phyloP scores from a whole-genome alignment of 768 basidiomycete genomes.

The Goffeauzyma gilvescens region DNA sequence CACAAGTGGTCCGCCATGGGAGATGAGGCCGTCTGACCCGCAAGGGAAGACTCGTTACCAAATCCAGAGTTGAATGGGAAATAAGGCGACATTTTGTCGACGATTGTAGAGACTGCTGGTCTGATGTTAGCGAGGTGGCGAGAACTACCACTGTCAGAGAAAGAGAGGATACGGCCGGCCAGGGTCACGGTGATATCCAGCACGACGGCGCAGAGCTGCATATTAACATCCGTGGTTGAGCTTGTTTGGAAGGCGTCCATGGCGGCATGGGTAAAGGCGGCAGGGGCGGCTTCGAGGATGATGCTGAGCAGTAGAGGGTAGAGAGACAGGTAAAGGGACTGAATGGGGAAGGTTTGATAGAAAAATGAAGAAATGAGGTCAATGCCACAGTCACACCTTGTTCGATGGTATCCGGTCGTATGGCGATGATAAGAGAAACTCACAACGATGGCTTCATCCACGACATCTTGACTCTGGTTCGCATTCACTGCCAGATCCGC shows the following conservation, averaged over 20 bases:
- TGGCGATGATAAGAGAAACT: slow-evolving; percentile 3
- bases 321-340: slow-evolving; percentile 48
- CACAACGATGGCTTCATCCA: slow-evolving; percentile 16
- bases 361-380: too few relatives aligned
- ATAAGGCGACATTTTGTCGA: slow-evolving; percentile 59
- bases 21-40: not conserved
- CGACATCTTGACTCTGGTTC: not conserved
- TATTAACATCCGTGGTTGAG: slow-evolving; percentile 12
- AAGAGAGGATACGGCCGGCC: slow-evolving; percentile 13
- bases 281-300: slow-evolving; percentile 70
- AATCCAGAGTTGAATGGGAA: too few relatives aligned
- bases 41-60: too few relatives aligned
- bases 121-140: slow-evolving; percentile 9
- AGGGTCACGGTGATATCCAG: slow-evolving; percentile 19
- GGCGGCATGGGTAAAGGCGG: slow-evolving; percentile 39
- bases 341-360: not conserved
- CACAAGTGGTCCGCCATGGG: slow-evolving; percentile 14
- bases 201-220: slow-evolving; percentile 21
- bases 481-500: slow-evolving; percentile 13
- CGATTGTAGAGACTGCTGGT: slow-evolving; percentile 31
- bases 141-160: not conserved
- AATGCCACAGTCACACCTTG: too few relatives aligned
- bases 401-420: not conserved
- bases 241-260: slow-evolving; percentile 1
- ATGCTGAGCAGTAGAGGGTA: slow-evolving; percentile 61